Percentiles rank a stretch among this genome's conserved stretches.
These are phyloP conservation scores for Fusarium veterinarium DNA, from an alignment of 2,329 filamentous ascomycete genomes.

Conservation along the genomic window DNA sequence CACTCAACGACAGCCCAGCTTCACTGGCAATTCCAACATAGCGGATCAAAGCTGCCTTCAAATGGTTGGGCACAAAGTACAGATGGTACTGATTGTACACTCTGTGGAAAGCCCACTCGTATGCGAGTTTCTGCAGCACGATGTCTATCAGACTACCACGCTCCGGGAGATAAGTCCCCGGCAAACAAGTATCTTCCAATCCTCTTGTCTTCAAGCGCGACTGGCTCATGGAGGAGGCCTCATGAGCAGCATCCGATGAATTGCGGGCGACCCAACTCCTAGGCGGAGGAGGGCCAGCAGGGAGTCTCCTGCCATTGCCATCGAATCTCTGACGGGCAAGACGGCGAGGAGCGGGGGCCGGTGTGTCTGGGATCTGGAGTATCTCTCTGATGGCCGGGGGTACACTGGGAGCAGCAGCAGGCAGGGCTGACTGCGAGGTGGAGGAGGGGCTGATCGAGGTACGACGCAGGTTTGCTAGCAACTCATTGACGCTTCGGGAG, in stretches of 20 bases:
- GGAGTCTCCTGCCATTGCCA: slow-evolving; percentile 61
- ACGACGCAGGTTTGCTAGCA: slow-evolving; percentile 68
- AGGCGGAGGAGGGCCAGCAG: slow-evolving; percentile 69
- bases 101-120: slow-evolving; percentile 66
- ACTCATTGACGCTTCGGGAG: slow-evolving; percentile 65
- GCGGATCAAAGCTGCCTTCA: slow-evolving; percentile 64
- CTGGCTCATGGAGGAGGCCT: slow-evolving; percentile 30
- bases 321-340: slow-evolving; percentile 57
- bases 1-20: slow-evolving; percentile 61
- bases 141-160: slow-evolving; percentile 63
- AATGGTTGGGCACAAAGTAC: slow-evolving; percentile 63
- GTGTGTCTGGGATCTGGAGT: slow-evolving; percentile 69
- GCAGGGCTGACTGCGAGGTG: slow-evolving; percentile 41
- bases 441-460: slow-evolving; percentile 49
- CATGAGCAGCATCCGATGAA: slow-evolving; percentile 23
- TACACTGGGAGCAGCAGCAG: slow-evolving; percentile 61
- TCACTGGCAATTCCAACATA: slow-evolving; percentile 59
- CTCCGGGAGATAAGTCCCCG: slow-evolving; percentile 58
- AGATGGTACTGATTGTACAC: slow-evolving; percentile 68
- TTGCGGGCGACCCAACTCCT: slow-evolving; percentile 62
- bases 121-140: slow-evolving; percentile 61
- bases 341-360: slow-evolving; percentile 61
- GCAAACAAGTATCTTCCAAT: slow-evolving; percentile 51
- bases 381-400: slow-evolving; percentile 69
- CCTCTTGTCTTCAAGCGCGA: slow-evolving; percentile 36